Conservation (phyloP, 2,329 filamentous ascomycete genomes). For the Lachnellula hyalina region DNA sequence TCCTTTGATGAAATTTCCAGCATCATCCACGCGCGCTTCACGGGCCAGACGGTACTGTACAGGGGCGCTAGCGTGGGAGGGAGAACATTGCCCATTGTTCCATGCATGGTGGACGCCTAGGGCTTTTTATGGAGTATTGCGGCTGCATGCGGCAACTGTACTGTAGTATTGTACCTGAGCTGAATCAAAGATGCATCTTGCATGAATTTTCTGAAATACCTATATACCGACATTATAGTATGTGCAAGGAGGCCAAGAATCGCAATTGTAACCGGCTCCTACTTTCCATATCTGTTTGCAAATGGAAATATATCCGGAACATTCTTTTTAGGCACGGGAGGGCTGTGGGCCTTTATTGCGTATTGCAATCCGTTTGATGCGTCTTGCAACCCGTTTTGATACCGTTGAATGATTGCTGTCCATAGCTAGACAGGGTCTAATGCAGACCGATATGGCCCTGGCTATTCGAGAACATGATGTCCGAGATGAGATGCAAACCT, state of each 20-base stretch:
- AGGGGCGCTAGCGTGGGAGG: background rate
- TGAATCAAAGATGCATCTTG: background rate
- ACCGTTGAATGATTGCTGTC: background rate
- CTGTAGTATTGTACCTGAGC: background rate
- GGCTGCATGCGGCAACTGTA: constrained; percentile 5
- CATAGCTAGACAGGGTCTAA: too few species aligned
- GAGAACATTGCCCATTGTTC: constrained; percentile 16
- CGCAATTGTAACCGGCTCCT: too few species aligned
- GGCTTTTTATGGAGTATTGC: background rate
- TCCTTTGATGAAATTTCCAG: background rate
- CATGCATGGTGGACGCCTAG: constrained; percentile 7
- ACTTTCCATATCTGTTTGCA: too few species aligned
- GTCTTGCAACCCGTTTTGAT: background rate
- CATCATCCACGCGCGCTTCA: too few species aligned
- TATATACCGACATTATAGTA: too few species aligned
- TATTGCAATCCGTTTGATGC: background rate
- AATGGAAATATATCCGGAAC: background rate
- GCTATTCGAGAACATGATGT: too few species aligned
- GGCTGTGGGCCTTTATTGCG: background rate
- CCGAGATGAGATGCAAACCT: too few species aligned
- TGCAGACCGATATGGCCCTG: too few species aligned
- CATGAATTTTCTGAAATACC: background rate
- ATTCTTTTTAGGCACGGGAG: background rate
- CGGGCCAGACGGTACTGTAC: too few species aligned
- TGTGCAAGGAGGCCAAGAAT: too few species aligned